These are phyloP conservation scores for Entophlyctis helioformis DNA, from an alignment of 192 early-diverging fungal genomes.

Conservation along the genomic window DNA sequence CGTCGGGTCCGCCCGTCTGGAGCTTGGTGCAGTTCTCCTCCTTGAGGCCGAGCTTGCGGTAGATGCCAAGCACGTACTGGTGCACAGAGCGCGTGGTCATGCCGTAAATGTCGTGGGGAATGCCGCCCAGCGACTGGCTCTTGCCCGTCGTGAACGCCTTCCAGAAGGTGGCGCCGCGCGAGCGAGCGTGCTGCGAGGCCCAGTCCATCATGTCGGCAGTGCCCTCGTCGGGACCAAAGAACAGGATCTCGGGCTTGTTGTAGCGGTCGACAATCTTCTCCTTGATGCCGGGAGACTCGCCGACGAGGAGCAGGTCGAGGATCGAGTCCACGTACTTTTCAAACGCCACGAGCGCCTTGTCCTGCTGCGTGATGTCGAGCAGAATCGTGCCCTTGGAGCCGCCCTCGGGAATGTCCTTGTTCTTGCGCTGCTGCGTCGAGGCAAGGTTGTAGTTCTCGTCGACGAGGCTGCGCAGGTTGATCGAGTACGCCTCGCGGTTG, in stretches of 20 bases:
- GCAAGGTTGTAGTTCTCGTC: conserved; percentile 99
- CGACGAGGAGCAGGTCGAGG: conserved; percentile 84
- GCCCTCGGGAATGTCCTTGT: conserved; percentile 99
- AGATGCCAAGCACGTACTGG: conserved; percentile 98
- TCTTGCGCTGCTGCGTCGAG: conserved; percentile 94
- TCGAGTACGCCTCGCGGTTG: conserved; percentile 91
- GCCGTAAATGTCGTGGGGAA: conserved; percentile 94
- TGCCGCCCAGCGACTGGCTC: conserved; percentile 84
- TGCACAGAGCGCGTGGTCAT: conserved; percentile 99
- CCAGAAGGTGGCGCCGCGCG: conserved; percentile 89
- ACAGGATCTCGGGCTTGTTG: conserved; percentile 90
- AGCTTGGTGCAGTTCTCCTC: conserved; percentile 82
- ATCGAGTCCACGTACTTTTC: conserved; percentile 97
- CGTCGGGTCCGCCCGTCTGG: conserved; percentile 97
- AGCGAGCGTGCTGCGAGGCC: conserved; percentile 88
- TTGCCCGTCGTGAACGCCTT: conserved; percentile 99
- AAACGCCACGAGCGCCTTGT: conserved; percentile 88
- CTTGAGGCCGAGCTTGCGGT: conserved; percentile 42
- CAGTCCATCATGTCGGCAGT: conserved; percentile 99
- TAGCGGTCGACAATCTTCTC: conserved; percentile 86
- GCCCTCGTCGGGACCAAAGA: conserved; percentile 99
- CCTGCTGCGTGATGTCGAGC: conserved; percentile 85
- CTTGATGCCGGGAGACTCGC: conserved; percentile 92
- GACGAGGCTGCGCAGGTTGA: conserved; percentile 92
- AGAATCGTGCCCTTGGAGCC: conserved; percentile 98